Evolutionary conservation across 2,329 filamentous ascomycete genomes (phyloP).

Genomic region (Mycosphaerella arachidis): DNA sequence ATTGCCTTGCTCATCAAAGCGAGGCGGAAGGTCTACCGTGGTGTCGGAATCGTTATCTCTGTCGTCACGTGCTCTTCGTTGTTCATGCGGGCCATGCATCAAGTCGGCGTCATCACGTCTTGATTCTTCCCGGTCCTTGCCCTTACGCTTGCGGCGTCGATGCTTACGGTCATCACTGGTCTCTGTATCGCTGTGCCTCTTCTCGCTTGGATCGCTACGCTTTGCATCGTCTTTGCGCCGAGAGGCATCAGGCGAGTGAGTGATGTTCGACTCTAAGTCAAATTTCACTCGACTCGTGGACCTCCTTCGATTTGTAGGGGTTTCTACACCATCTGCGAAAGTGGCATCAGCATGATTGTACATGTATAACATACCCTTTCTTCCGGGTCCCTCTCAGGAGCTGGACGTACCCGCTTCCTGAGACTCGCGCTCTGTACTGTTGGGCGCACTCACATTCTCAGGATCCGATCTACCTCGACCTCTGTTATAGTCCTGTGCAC

Average conservation of each 20-base stretch:
- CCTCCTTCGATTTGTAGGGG: constrained; percentile 16
- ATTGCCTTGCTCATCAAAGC: constrained; percentile 35
- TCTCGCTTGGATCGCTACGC: constrained; percentile 17
- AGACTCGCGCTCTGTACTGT: constrained; percentile 24
- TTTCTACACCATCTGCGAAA: constrained; percentile 29
- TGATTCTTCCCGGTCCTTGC: constrained; percentile 15
- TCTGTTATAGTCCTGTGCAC: constrained; percentile 18
- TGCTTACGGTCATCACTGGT: constrained; percentile 19
- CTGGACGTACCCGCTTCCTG: constrained; percentile 26
- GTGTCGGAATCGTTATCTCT: constrained; percentile 27
- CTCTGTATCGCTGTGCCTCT: constrained; percentile 18
- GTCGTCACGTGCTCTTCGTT: constrained; percentile 10
- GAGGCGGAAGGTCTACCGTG: constrained; percentile 34
- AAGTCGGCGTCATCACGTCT: constrained; percentile 13
- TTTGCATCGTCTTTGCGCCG: constrained; percentile 23
- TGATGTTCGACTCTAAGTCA: constrained; percentile 29
- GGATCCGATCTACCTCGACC: constrained; percentile 28
- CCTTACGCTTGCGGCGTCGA: constrained; percentile 18
- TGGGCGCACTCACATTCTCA: constrained; percentile 47
- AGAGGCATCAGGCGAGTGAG: constrained; percentile 26
- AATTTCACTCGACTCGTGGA: constrained; percentile 31
- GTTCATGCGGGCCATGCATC: constrained; percentile 29
- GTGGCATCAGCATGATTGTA: constrained; percentile 4
- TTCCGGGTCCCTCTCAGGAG: constrained; percentile 16
- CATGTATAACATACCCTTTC: background rate